Evolutionary conservation across 75 land plant genomes (phyloP), one percentile per base, ranked within the genome.

Genomic region (Cunninghamia lanceolata): DNA sequence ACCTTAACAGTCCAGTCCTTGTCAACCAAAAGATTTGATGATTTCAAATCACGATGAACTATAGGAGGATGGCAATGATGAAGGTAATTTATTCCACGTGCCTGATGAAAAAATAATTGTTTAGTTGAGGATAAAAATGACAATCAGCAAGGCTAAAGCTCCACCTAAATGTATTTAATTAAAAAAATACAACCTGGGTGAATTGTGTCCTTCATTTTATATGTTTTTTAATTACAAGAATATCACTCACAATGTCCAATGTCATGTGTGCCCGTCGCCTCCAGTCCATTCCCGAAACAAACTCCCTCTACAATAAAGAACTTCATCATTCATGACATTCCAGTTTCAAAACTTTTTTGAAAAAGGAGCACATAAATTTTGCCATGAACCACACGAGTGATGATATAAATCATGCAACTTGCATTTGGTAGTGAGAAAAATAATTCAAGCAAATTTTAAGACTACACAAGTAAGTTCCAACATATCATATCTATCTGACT

Each of bases 1-100:
- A 96, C 98, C 98, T 96, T 96, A 59, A 96, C 95, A 80, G 90
- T 93, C 98, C 97, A 95, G 83, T 93, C 91, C 84, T 91, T 95
- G 47, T 95, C 97, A 21, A 95, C 97, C 87, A 95, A 85, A 52
- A 73, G 92, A 85, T 96, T 96, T 21, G 98, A 94, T 15, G 98
- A 94, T 86, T 96, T 96, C 43, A 96, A 88, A 85, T 96, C 98
- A 39, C 96, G 89, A 73, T 96, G 98, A n/a, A 96, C 93, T 59
- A 96, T 89, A 13, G 95, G 94, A 46, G 98, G 98, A 81, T 92
- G 92, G 66, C 90, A 85, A 68, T 84, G 88, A 86, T 96, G 98
- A 83, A 96, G 89, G 88, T 94, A 96, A 77, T 96, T 96, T 95
- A 96, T 93, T n/a, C 98, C 98, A 83, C 92, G 92, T 8, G 96